Percentiles rank a stretch among this genome's conserved stretches.
phyloP scores from a whole-genome alignment of 768 basidiomycete genomes.

The Baorangia bicolor region DNA sequence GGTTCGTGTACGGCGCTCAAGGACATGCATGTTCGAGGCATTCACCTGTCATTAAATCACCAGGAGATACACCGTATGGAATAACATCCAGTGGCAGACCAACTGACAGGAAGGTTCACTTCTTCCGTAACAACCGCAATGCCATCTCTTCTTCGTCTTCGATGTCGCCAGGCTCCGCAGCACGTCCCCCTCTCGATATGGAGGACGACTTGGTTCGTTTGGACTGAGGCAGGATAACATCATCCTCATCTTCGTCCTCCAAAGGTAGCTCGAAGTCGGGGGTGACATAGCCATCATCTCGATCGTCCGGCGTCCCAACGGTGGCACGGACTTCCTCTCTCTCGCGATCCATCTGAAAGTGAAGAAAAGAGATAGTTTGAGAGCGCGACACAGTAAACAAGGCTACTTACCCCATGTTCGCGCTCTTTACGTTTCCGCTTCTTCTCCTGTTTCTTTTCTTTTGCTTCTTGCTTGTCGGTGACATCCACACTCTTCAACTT shows the following conservation, averaged over 20 bases:
- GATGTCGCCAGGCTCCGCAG: slow-evolving; percentile 30
- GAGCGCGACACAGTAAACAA: neutral
- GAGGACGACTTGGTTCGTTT: slow-evolving; percentile 33
- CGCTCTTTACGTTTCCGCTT: slow-evolving; percentile 88
- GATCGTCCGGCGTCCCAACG: slow-evolving; percentile 41
- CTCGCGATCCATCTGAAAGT: slow-evolving; percentile 24
- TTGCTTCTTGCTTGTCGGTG: slow-evolving; percentile 77
- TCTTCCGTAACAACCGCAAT: slow-evolving; percentile 49
- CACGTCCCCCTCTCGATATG: slow-evolving; percentile 29
- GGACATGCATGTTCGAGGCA: neutral
- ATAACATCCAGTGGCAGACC: neutral
- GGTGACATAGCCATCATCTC: slow-evolving; percentile 71
- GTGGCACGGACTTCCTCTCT: slow-evolving; percentile 23
- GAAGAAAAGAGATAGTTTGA: neutral
- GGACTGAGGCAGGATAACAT: slow-evolving; percentile 24
- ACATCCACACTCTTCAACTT: slow-evolving; percentile 72
- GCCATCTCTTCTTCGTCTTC: slow-evolving; percentile 67
- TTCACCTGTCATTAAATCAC: neutral
- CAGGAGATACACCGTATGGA: neutral
- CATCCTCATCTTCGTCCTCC: slow-evolving; percentile 37
- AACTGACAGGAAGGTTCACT: slow-evolving; percentile 16
- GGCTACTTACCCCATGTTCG: slow-evolving; percentile 42
- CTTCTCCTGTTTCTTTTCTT: slow-evolving; percentile 87
- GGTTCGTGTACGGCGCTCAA: neutral
- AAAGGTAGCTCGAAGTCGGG: slow-evolving; percentile 62